Evolutionary conservation across 805 yeast genomes (phyloP), one percentile per base, ranked within the genome.

Genomic region (Kluyveromyces wickerhamii): DNA sequence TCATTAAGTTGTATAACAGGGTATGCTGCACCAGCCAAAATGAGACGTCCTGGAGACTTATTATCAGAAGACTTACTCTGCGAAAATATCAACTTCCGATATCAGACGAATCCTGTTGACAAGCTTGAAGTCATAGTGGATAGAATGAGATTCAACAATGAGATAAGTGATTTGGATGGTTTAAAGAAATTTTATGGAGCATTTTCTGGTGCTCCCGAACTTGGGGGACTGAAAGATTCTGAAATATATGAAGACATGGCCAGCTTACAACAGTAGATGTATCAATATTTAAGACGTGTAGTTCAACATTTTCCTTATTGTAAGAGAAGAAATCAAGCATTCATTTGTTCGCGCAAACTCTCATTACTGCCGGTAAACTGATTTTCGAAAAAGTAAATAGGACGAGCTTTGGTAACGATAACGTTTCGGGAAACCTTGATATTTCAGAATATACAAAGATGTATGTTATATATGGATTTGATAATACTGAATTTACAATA

Each of bases 131-230:
- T 80, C 39, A 76, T 81, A n/a, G 67, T 70, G 33, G 79, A 81
- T 40, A 65, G 94, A 37, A 76, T 77, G 61, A 71, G 77, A 30
- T 59, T 72, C 21, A 78, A 78, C 50, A 69, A 72, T 41, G 87
- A 88, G 56, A 59, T 88, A 29, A 79, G 92, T 28, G 65, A 72
- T 18, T 62, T 88, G 41, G 69, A 74, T 34, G 92, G 92, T 3
- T 58, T 88, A 32, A 62, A 74, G 23, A 67, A 71, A 45, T 76
- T 72, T 51, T 74, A 74, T 48, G 86, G 92, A 4, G 60, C 51
- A 7, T 77, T 87, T 51, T 96, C 97, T 2, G 76, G 80, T 18
- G 87, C 95, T 2, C 89, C 89, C 24, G 67, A 69, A 21, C 61
- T 92, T 39, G 66, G 67, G 25, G 61, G 74, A 4, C 79, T 88